Base-by-base conservation (phyloP, 2,329 filamentous ascomycete species). In the Fusarium sulawesiense region DNA sequence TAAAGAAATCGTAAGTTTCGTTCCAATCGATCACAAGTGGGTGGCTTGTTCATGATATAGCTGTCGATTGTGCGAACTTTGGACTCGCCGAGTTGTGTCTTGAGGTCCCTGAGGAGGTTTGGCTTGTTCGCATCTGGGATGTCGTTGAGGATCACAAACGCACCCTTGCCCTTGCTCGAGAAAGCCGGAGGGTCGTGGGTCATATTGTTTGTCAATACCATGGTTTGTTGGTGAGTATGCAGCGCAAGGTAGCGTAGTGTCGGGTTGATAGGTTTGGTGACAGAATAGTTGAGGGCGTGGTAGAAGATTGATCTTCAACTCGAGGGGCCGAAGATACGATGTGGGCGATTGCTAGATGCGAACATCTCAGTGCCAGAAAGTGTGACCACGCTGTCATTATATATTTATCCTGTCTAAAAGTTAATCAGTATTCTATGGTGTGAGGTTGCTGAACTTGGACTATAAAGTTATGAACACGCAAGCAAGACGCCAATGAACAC, bases 131-230 rank as follows among this genome's bases (percentile, higher is more conserved):
- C 44, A n/a, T 49, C 50, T 34, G 58, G 32, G 16, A 55, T 40
- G 10, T 50, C 63, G 16, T 71, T 70, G 13, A 70, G 55, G 21
- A 71, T 45, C 14, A 70, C 27, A n/a, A 70, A 34, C 16, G 29
- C 64, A 44, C 67, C 45, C 16, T 29, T 68, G 50, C 67, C 67
- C 34, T 29, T 51, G 4, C 14, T 12, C 2, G n/a, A 7, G 16
- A 8, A 46, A 9, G 25, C 12, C 8, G 9, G 7, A 23, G 29
- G 41, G n/a, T 54, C 13, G 14, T 47, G n/a, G 7, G 9, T 9
- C 10, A 18, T 46, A 44, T 14, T 9, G 21, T 30, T 8, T 13
- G 13, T 21, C 2, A 41, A 12, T 20, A 18, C 30, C 54, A 45
- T 56, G 11, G 2, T 25, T 2, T 11, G 9, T 11, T 37, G 10